phyloP scores from a whole-genome alignment of 345 rosid genomes.

The Eucalyptus sp. region DNA sequence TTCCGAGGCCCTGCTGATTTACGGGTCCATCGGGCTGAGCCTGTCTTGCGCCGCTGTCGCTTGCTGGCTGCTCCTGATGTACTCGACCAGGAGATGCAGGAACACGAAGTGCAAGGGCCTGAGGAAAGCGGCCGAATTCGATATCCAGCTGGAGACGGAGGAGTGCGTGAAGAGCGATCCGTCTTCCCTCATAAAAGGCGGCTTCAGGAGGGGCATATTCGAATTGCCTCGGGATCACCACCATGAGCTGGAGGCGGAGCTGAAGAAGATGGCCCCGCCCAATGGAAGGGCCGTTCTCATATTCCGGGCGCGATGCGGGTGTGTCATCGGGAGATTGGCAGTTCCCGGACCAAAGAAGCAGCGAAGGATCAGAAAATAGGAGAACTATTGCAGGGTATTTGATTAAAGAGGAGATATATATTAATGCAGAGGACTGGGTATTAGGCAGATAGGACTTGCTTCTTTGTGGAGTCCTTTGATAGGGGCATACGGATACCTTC shows the following conservation, averaged over 20 bases:
- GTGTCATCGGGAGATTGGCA: constrained; percentile 71
- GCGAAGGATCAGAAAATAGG: constrained; percentile 35
- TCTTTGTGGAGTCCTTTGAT: background rate
- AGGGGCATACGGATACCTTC: background rate
- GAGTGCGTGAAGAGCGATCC: constrained; percentile 53
- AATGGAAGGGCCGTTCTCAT: constrained; percentile 5
- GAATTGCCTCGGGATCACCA: constrained; percentile 34
- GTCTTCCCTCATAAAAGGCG: constrained; percentile 8
- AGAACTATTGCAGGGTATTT: background rate
- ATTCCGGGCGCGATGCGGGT: constrained; percentile 6
- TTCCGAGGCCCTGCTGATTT: background rate
- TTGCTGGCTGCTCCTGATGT: background rate
- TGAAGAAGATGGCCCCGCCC: constrained; percentile 5
- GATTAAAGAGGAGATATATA: background rate
- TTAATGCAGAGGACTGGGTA: background rate
- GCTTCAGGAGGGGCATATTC: constrained; percentile 43
- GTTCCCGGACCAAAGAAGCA: constrained; percentile 73
- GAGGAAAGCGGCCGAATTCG: constrained; percentile 65
- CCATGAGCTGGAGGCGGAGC: constrained; percentile 2
- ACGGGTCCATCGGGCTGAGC: background rate
- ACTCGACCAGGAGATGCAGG: constrained; percentile 13
- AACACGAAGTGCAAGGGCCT: constrained; percentile 82
- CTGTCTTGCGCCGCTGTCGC: background rate
- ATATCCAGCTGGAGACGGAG: constrained; percentile 87
- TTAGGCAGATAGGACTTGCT: background rate